A percentile compares a stretch with the other conserved stretches of the same genome.
phyloP scores from a whole-genome alignment of 1,284 basidiomycete genomes.

The Ceratobasidium sp. region DNA sequence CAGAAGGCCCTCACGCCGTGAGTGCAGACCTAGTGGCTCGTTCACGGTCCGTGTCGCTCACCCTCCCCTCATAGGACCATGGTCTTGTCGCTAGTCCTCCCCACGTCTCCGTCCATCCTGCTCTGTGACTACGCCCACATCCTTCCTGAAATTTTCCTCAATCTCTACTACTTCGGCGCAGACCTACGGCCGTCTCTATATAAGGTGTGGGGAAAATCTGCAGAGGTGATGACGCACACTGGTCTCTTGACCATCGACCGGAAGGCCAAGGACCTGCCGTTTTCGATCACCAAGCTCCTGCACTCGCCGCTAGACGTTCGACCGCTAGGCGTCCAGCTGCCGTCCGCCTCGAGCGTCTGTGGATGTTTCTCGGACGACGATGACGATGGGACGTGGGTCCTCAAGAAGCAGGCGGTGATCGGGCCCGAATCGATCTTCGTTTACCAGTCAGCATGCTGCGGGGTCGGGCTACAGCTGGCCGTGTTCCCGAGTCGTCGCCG shows the following conservation, averaged over 20 bases:
- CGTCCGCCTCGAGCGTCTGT: not conserved
- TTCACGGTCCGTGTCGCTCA: not conserved
- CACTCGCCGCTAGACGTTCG: not conserved
- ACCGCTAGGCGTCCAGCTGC: slow-evolving; percentile 5
- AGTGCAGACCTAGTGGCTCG: not conserved
- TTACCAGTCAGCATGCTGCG: not conserved
- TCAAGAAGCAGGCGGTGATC: not conserved
- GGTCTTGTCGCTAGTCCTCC: not conserved
- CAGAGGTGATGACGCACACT: not conserved
- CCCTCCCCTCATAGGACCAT: not conserved
- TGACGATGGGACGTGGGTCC: not conserved
- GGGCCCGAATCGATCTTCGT: not conserved
- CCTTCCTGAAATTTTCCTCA: slow-evolving; percentile 13
- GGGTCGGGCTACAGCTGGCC: not conserved
- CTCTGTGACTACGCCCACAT: slow-evolving; percentile 1
- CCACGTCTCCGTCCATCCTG: not conserved
- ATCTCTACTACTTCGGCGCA: slow-evolving; percentile 22
- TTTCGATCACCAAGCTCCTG: not conserved
- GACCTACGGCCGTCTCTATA: not conserved
- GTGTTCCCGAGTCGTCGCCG: not conserved
- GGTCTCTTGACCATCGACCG: slow-evolving; percentile 14
- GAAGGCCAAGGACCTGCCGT: not conserved
- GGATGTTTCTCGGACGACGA: not conserved
- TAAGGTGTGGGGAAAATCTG: slow-evolving; percentile 9
- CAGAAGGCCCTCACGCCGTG: not conserved